Conservation (phyloP, 2,329 filamentous ascomycete species). For the Endothia cerciana region DNA sequence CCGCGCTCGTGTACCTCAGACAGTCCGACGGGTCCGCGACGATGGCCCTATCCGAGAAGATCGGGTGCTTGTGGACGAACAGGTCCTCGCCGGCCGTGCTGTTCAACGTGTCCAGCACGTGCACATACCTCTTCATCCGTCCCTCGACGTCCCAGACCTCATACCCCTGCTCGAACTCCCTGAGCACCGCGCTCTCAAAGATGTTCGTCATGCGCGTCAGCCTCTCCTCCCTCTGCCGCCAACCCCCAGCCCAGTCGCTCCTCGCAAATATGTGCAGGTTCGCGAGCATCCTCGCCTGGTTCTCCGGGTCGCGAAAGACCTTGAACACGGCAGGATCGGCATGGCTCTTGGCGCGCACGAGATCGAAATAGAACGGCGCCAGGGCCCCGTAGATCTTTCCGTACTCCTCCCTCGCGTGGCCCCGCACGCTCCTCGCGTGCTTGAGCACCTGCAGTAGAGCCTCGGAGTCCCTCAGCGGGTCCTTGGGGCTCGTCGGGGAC, state of each 20-base stretch:
- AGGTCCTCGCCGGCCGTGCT: constrained; percentile 78
- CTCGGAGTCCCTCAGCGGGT: constrained; percentile 61
- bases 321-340: constrained; percentile 84
- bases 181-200: constrained; percentile 87
- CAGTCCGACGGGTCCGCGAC: constrained; percentile 81
- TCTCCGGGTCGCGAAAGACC: constrained; percentile 83
- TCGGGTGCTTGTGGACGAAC: constrained; percentile 85
- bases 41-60: constrained; percentile 75
- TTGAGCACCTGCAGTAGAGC: constrained; percentile 71
- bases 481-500: constrained; percentile 41
- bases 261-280: constrained; percentile 79
- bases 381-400: constrained; percentile 88
- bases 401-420: constrained; percentile 85
- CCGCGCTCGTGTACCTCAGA: constrained; percentile 67
- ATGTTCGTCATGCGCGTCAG: constrained; percentile 75
- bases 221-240: constrained; percentile 70
- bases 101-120: constrained; percentile 81
- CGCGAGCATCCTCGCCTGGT: constrained; percentile 86
- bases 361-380: constrained; percentile 85
- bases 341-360: constrained; percentile 72
- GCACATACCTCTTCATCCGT: constrained; percentile 85
- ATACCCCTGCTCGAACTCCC: constrained; percentile 92
- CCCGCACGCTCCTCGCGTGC: constrained; percentile 76
- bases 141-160: constrained; percentile 87
- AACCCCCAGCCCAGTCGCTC: constrained; percentile 80